Base-by-base conservation (phyloP, 139 green algal species). In the Parachlorella kessleri region DNA sequence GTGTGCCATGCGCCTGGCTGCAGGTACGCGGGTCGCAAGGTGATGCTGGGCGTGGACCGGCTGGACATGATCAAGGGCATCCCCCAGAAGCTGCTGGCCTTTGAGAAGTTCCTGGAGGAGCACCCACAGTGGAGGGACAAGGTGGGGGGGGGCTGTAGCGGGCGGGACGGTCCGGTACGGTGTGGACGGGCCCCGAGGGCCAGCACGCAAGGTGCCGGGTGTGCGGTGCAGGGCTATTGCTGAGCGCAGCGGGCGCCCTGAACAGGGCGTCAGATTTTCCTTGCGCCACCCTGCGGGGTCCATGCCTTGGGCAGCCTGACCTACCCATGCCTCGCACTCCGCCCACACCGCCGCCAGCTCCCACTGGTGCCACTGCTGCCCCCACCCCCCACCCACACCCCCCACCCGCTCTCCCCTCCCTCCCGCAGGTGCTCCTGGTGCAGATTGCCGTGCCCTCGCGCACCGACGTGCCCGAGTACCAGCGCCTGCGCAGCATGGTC, bases 11-110 rank as follows among this genome's bases (percentile, higher is more conserved):
- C 21, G 21, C 48, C 48, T 18, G 14, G 48, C 28, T 36, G 39
- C 77, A 80, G 89, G 71, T 97, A 96, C 53, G 92, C 93, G 14
- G 93, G 93, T 1, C 80, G 93, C 55, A 97, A 97, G 86, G 93
- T 99, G 38, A 98, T 99, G 97, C 86, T 99, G 66, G 97, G 97
- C 2, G 97, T 99, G 66, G 97, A 99, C 87, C 88, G 97, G 35
- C 86, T 99, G 70, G 97, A 99, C 91, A 99, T 99, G 94, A 98
- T 99, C 83, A 99, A 99, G 86, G 97, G 97, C 85, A 99, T 99
- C 64, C 97, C 97, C 0, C 96, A 99, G 87, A 99, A 99, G 90
- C 93, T 99, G 77, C 92, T 99, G 53, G 97, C 96, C 21, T 99
- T 98, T 90, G 97, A 99, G 86, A 99, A 99, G 92, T 98, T 98